phyloP scores from a whole-genome alignment of 768 basidiomycete genomes.

The Cubamyces sp. region DNA sequence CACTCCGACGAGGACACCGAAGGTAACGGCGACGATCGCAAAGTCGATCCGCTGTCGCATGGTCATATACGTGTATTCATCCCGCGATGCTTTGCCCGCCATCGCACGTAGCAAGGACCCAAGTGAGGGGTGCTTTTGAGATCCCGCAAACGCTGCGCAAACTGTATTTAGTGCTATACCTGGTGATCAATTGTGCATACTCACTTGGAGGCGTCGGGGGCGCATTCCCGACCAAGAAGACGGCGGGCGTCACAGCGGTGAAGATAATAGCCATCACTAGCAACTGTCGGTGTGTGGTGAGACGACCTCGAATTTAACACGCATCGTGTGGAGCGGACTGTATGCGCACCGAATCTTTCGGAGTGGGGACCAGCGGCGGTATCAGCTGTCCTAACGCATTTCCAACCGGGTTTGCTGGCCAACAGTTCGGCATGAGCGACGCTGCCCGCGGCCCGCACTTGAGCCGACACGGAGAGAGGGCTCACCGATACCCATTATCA shows the following conservation, averaged over 20 bases:
- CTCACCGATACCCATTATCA: constrained; percentile 53
- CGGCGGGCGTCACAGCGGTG: constrained; percentile 60
- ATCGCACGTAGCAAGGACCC: constrained; percentile 57
- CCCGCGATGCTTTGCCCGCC: constrained; percentile 41
- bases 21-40: constrained; percentile 56
- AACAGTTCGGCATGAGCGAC: background rate
- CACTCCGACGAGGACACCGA: constrained; percentile 69
- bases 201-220: constrained; percentile 84
- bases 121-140: constrained; percentile 59
- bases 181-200: constrained; percentile 22
- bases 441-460: background rate
- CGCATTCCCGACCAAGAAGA: constrained; percentile 58
- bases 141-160: constrained; percentile 63
- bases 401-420: constrained; percentile 72
- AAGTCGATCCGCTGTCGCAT: constrained; percentile 73
- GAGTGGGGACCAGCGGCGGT: constrained; percentile 58
- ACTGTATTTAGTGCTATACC: background rate
- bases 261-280: constrained; percentile 73
- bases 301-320: background rate
- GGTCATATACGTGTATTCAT: constrained; percentile 52
- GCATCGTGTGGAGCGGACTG: background rate
- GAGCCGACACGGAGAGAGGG: background rate
- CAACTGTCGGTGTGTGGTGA: constrained; percentile 46
- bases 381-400: constrained; percentile 74
- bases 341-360: constrained; percentile 58